These are phyloP conservation scores for Venturia asperata DNA, from an alignment of 2,329 filamentous ascomycete species.

Conservation along the genomic window DNA sequence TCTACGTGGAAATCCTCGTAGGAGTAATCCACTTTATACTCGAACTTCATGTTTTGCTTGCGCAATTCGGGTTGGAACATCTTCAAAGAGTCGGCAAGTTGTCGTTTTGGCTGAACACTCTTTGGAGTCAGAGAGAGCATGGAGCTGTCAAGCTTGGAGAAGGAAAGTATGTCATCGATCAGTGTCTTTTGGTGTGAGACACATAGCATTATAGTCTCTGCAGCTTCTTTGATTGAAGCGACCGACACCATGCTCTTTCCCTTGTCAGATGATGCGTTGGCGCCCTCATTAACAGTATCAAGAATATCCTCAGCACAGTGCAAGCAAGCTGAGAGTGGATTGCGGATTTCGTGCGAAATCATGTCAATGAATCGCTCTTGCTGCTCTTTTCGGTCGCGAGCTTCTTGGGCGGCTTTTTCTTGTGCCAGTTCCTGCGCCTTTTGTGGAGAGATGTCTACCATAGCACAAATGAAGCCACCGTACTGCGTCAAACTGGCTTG, in stretches of 20 bases:
- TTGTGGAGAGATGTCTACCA: slow-evolving; percentile 41
- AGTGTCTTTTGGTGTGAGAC: slow-evolving; percentile 19
- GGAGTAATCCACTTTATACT: slow-evolving; percentile 25
- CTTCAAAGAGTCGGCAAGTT: slow-evolving; percentile 27
- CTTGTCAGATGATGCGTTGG: background rate
- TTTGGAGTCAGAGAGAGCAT: slow-evolving; percentile 16
- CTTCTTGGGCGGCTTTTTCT: slow-evolving; percentile 32
- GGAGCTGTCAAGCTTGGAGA: slow-evolving; percentile 20
- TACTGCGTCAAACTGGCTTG: slow-evolving; percentile 29
- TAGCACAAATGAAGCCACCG: slow-evolving; percentile 40
- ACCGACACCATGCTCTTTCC: slow-evolving; percentile 8
- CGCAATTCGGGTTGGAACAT: slow-evolving; percentile 32
- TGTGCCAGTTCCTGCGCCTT: slow-evolving; percentile 29
- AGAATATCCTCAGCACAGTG: slow-evolving; percentile 40
- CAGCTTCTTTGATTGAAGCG: slow-evolving; percentile 30
- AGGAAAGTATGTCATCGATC: slow-evolving; percentile 19
- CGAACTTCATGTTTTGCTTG: slow-evolving; percentile 27
- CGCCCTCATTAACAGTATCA: slow-evolving; percentile 29
- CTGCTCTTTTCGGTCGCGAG: slow-evolving; percentile 34
- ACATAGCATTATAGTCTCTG: slow-evolving; percentile 30
- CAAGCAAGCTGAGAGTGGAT: slow-evolving; percentile 39
- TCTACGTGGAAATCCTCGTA: slow-evolving; percentile 24
- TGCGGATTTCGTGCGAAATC: slow-evolving; percentile 36
- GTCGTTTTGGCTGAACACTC: slow-evolving; percentile 24
- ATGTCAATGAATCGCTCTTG: slow-evolving; percentile 37